Base-by-base conservation (phyloP, 2,329 filamentous ascomycete genomes). In the Penicillium olsonii region DNA sequence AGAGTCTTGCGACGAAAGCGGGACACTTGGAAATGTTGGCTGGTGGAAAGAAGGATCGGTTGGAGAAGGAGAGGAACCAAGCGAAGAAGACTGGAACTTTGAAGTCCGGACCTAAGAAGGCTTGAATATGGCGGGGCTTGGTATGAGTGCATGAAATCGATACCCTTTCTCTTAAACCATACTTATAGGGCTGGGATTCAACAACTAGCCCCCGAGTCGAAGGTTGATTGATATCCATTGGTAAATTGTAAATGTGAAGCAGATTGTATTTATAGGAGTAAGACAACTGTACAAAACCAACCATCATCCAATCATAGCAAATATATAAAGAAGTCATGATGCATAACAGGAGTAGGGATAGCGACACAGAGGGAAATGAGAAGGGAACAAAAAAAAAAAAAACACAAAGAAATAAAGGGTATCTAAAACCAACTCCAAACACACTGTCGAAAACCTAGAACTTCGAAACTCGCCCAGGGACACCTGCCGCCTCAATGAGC, bases 41-140 rank as follows among this genome's bases (percentile, higher is more conserved):
- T 12, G 3, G 84, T 2, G 85, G 84, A 11, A 87, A 87, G 78
- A 85, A 81, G 69, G 77, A 82, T 52, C 76, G 69, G 59, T 73
- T 74, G 60, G 61, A 55, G 52, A 68, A 66, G 53, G 68, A 62
- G 53, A 62, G 65, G 44, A 63, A 63, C 52, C 72, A 74, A n/a
- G 57, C 52, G 10, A 57, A 55, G 44, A 61, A 53, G 47, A 62
- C 68, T 15, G 47, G 47, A 12, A 48, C 45, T 31, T 64, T 61
- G 61, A 48, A 40, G 33, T 37, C 45, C 37, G 40, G 31, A 15
- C 24, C 45, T 45, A 34, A 40, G 26, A 37, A 46, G 35, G 42
- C 45, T 35, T 42, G 35, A 37, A n/a, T 19, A n/a, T 18, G 33
- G 15, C 37, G 12, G 18, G 45, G 33, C 8, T 31, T 39, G 26